Base-by-base conservation (phyloP, 2,329 filamentous ascomycete species). In the Nemania sp. region DNA sequence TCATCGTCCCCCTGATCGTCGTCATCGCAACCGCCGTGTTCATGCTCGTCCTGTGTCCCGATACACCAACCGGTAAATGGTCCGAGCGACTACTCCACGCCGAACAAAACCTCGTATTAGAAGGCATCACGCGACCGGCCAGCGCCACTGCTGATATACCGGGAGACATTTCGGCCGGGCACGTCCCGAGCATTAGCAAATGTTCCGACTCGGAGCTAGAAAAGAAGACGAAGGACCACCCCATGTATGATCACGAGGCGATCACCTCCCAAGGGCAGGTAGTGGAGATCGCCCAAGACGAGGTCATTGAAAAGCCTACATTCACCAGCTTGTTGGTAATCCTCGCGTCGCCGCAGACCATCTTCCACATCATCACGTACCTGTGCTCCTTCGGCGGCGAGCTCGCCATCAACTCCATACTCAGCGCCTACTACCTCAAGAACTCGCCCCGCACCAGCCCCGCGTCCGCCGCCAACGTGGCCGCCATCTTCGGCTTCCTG, bases 41-140 rank as follows among this genome's bases (percentile, higher is more conserved):
- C 15, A 88, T 96, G 77, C 75, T 96, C 3, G 72, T 92, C 21
- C 77, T 91, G 13, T 93, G 90, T 70, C 86, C 90, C 1, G 92
- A 97, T 71, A 93, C 91, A 0, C 92, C 92, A 0, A 90, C 86
- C 0, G 92, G 93, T 35, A 87, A 86, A 65, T 97, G 92, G 92
- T 83, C 84, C 6, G 88, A 94, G 40, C 86, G 91, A 32, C 81
- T 86, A 52, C 77, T 84, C 45, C 83, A 81, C 64, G 80, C 83
- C 1, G 78, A 84, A 57, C 80, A 83, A 65, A 83, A 80, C 73
- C 78, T 83, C 52, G 78, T 76, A 49, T 74, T 75, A 13, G 80
- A 84, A 68, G 76, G 78, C 10, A 68, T 80, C 32, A 53, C 53
- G 42, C 52, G 12, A 18, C 20, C 37, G 57, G 68, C 71, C 7